Base-by-base conservation (phyloP, 2,329 filamentous ascomycete genomes). In the Neonectria magnoliae region DNA sequence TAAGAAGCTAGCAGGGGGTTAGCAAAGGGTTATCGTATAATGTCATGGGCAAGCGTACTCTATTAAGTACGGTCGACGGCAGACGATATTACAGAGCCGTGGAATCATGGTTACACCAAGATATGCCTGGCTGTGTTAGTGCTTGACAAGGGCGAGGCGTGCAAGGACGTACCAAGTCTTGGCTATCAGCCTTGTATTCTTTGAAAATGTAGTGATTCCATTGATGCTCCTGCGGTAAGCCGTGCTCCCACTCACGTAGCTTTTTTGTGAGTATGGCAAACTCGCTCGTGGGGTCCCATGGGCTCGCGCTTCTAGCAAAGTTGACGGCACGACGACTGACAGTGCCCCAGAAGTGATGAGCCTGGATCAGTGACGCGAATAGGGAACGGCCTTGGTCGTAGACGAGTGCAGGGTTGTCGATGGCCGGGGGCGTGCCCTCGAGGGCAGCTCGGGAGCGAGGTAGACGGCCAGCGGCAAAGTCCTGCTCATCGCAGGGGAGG, bases 351-450 rank as follows among this genome's bases (percentile, higher is more conserved):
- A 84, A 81, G 57, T 84, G 79, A 60, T 87, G 85, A 16, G 83
- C 82, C 65, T 88, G 85, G 67, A 88, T 85, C 3, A 88, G 73
- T 1, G 83, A 83, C 1, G 85, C 86, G 66, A 88, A 88, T 1
- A 88, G 76, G 0, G 86, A 87, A 13, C 85, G 80, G 10, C 80
- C 77, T 3, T 78, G 77, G 45, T 83, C 79, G 7, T 73, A 75
- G 36, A 82, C 77, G 6, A 87, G 77, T 0, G 71, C 70, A 0
- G 84, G 83, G 20, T 85, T 79, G 2, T 80, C 80, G 4, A 81
- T 74, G 2, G 85, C 85, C 0, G 85, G 83, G 0, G 80, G 82
- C 0, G 86, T 87, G 16, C 83, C 85, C 33, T 85, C 84, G 29
- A 88, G 80, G 0, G 85, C 85, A 22, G 85, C 85, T 16, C 86